Evolutionary conservation across 2,329 filamentous ascomycete genomes (phyloP), one percentile per base, ranked within the genome.

Genomic region (Fusarium sublunatum): DNA sequence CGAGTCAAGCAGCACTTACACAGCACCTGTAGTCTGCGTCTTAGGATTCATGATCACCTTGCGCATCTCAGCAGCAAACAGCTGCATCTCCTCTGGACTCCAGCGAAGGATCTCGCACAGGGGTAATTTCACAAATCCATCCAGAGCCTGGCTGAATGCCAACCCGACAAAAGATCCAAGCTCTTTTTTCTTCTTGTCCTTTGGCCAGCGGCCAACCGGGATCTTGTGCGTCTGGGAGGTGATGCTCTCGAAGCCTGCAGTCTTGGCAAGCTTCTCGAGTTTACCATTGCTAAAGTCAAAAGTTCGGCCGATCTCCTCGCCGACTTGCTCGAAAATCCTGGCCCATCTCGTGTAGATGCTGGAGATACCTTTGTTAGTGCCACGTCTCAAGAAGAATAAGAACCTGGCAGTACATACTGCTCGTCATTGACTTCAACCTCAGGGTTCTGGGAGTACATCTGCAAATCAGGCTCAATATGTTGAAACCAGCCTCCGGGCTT

Each of bases 401-500:
- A 2, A 1, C 11, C 8, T 2, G 2, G 1, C 2, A 1, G 2
- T 6, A 41, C 52, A 1, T 47, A 70, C 68, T 70, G 68, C 1
- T 70, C 26, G 1, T 67, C 46, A 8, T 64, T 55, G 1, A 67
- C 48, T 0, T 40, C 29, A 0, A 64, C 26, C 0, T 48, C 48
- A 0, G 60, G 40, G 28, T 61, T 69, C 8, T 70, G 57, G 0
- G 67, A 59, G 0, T 39, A 8, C 58, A 70, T 70, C 26, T 61
- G 65, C 0, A 70, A 47, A 44, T 70, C 65, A 3, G 68, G 68
- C n/a, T 70, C 68, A 1, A 70, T 70, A 24, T 70, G 68, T 39
- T 70, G 65, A 9, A 70, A 65, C 68, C 67, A 70, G 6, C 68
- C 68, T 12, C 68, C 68, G 2, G 68, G 68, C 43, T 70, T 70